Evolutionary conservation across 768 basidiomycete species (phyloP).

Genomic region (Clitopilus passeckerianus): DNA sequence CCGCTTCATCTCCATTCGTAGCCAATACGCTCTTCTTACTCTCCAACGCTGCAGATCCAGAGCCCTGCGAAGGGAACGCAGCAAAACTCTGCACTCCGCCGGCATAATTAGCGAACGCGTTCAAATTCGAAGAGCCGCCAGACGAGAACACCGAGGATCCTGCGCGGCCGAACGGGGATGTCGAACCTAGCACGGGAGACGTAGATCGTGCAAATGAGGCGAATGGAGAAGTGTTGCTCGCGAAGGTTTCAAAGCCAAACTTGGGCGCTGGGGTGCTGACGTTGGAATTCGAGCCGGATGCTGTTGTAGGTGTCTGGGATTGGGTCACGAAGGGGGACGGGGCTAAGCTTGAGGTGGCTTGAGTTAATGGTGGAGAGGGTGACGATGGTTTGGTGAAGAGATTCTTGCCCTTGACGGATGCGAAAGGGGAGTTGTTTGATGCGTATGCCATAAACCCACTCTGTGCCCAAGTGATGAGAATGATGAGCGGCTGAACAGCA

Average conservation of each 20-base stretch:
- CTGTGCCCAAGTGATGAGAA: slow-evolving; percentile 24
- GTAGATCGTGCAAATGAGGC: slow-evolving; percentile 36
- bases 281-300: slow-evolving; percentile 3
- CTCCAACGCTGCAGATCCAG: slow-evolving; percentile 6
- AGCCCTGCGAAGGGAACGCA: slow-evolving; percentile 40
- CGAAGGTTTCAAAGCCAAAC: slow-evolving; percentile 29
- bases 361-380: slow-evolving; percentile 17
- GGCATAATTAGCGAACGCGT: slow-evolving; percentile 61
- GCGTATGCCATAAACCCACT: slow-evolving; percentile 81
- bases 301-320: slow-evolving; percentile 2
- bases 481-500: background rate
- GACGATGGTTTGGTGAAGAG: slow-evolving; percentile 36
- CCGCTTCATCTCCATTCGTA: background rate
- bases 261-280: slow-evolving; percentile 19
- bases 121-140: slow-evolving; percentile 34
- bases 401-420: slow-evolving; percentile 66
- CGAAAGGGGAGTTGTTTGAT: slow-evolving; percentile 68
- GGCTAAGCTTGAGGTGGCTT: slow-evolving; percentile 8
- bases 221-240: slow-evolving; percentile 24
- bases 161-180: slow-evolving; percentile 40
- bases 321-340: slow-evolving; percentile 5
- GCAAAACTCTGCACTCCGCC: slow-evolving; percentile 46
- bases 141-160: background rate
- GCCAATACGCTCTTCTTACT: background rate
- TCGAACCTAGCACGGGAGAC: slow-evolving; percentile 44